Evolutionary conservation across 164 flowering plant genomes (phyloP).

Genomic region (Magnolia sinica): DNA sequence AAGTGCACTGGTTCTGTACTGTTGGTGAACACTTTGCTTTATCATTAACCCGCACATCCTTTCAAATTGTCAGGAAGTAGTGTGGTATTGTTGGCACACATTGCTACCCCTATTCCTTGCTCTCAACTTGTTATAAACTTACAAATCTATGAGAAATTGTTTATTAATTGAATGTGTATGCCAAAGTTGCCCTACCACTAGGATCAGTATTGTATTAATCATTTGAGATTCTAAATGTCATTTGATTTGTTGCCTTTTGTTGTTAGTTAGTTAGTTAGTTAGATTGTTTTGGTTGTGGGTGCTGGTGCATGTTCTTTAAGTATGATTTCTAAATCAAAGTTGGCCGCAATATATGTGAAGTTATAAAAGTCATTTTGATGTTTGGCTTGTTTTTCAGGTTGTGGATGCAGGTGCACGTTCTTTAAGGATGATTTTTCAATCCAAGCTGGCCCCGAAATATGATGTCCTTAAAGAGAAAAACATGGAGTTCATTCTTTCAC

Average conservation of each 20-base stretch:
- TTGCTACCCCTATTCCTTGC: neutral
- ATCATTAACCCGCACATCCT: neutral
- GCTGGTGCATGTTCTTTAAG: constrained; percentile 89
- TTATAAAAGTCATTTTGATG: too few relatives aligned
- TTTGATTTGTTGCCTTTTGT: neutral
- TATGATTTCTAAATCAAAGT: constrained; percentile 84
- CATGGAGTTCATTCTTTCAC: constrained; percentile 60
- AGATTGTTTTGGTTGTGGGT: constrained; percentile 24
- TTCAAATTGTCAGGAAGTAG: neutral
- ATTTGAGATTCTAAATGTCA: too few relatives aligned
- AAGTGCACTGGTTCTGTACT: neutral
- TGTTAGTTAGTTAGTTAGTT: neutral
- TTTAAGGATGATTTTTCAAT: constrained; percentile 82
- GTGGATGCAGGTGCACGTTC: constrained; percentile 95
- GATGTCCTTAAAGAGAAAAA: constrained; percentile 53
- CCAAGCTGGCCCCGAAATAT: constrained; percentile 83
- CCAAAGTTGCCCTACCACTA: too few relatives aligned
- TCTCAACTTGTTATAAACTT: neutral
- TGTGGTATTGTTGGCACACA: neutral
- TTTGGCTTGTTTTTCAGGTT: constrained; percentile 45
- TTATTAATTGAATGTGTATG: too few relatives aligned
- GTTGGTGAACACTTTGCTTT: neutral
- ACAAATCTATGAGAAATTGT: neutral
- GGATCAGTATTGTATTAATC: too few relatives aligned
- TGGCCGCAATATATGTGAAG: constrained; percentile 66